Evolutionary conservation across 352 stramenopile species (phyloP).

Genomic region (Pythium dissotocum): DNA sequence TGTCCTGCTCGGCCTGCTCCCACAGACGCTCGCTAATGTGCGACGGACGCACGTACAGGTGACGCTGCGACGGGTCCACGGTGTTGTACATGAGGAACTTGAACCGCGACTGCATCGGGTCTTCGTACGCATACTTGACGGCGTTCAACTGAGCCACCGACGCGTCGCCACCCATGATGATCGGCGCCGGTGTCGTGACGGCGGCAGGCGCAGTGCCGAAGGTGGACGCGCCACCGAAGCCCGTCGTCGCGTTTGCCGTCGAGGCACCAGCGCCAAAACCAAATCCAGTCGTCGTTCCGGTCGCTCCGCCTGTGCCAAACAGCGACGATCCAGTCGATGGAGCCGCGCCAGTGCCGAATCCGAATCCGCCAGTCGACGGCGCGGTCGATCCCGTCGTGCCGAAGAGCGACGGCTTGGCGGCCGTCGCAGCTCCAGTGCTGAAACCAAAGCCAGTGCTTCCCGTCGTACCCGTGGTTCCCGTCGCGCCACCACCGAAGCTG

Average conservation of each 20-base stretch:
- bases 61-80: conserved; percentile 78
- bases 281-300: conserved; percentile 31
- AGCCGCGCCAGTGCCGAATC: conserved; percentile 15
- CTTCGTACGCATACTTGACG: conserved; percentile 83
- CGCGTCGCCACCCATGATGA: conserved; percentile 73
- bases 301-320: conserved; percentile 7
- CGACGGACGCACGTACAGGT: conserved; percentile 75
- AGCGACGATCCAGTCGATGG: conserved; percentile 3
- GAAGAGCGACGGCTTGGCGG: conserved; percentile 13
- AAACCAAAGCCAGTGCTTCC: conserved; percentile 24
- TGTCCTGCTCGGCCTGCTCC: conserved; percentile 86
- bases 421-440: conserved; percentile 14
- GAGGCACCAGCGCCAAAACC: conserved; percentile 10
- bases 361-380: conserved; percentile 30
- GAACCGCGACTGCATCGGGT: conserved; percentile 83
- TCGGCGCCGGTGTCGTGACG: conserved; percentile 56
- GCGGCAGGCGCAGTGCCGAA: conserved; percentile 38
- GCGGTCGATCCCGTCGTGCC: conserved; percentile 19
- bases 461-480: conserved; percentile 16
- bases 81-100: conserved; percentile 91
- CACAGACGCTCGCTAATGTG: conserved; percentile 85
- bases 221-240: conserved; percentile 36
- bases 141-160: conserved; percentile 80
- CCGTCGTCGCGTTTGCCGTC: conserved; percentile 11
- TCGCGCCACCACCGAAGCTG: conserved; percentile 39